Percentiles rank a stretch among this genome's conserved stretches.
Conservation (phyloP, 768 basidiomycete species). For the Coprinopsis strossmayeri region DNA sequence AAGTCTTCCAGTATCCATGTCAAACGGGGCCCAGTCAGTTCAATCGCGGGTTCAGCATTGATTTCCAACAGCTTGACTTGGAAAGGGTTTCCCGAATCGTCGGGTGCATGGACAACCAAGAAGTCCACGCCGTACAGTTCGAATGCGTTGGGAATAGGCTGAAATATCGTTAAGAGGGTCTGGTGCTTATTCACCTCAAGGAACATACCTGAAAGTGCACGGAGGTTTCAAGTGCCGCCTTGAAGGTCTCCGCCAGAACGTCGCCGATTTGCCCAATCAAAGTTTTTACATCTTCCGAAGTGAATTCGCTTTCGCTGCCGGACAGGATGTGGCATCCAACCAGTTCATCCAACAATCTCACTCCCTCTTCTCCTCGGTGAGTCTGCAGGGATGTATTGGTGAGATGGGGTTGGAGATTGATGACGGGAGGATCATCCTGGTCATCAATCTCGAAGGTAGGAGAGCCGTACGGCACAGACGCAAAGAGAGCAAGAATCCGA, state of each 20-base stretch:
- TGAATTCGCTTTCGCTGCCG: conserved; percentile 19
- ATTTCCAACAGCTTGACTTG: conserved; percentile 80
- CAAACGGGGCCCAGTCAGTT: conserved; percentile 80
- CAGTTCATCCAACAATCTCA: conserved; percentile 78
- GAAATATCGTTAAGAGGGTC: not conserved
- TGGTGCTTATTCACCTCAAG: not conserved
- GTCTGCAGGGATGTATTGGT: conserved; percentile 90
- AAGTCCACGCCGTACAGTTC: conserved; percentile 96
- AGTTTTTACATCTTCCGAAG: conserved; percentile 27
- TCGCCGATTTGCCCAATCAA: conserved; percentile 59
- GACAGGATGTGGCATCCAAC: conserved; percentile 54
- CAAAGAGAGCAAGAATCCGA: conserved; percentile 84
- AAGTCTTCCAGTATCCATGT: conserved; percentile 77
- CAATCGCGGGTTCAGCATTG: conserved; percentile 95
- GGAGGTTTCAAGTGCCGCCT: conserved; percentile 76
- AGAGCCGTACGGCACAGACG: conserved; percentile 57
- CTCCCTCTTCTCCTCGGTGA: conserved; percentile 57
- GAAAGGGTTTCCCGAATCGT: conserved; percentile 22
- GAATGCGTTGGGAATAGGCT: conserved; percentile 88
- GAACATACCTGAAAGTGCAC: conserved; percentile 74
- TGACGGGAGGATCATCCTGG: conserved; percentile 17
- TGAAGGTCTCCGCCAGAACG: conserved; percentile 75
- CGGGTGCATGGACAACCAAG: conserved; percentile 48
- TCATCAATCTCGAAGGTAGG: conserved; percentile 31
- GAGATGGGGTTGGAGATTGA: conserved; percentile 69